Evolutionary conservation across 176 grass and related monocot species (phyloP), one percentile per base, ranked within the genome.

Genomic region (Triticum dicoccoides): DNA sequence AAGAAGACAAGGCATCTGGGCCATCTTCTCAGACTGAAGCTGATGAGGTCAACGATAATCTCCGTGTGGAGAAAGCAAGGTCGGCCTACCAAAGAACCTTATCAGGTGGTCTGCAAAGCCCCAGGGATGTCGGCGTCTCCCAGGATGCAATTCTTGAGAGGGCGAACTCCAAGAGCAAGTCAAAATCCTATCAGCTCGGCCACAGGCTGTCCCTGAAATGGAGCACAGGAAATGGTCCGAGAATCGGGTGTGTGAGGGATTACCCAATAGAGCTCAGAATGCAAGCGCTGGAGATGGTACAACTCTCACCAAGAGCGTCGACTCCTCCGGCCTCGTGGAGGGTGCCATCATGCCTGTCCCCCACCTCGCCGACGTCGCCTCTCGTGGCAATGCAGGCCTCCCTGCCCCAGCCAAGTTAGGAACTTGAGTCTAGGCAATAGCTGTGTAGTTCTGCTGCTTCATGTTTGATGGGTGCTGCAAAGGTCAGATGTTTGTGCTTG

Each of bases 211-310:
- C 97, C 30, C 61, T 88, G 68, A 96, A 96, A 73, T 99, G 97
- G 97, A 94, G 85, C 81, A 99, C 84, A 8, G 94, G 97, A 80
- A 81, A 56, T 37, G 97, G 97, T 82, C 97, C 97, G 4, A 95
- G 97, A 66, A 99, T 99, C 21, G 97, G 94, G 65, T 99, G 97
- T 25, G 90, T 96, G 24, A 90, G 73, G n/a, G 97, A 97, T 62
- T 97, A 93, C 25, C 97, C 94, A 24, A 42, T 90, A 74, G 82
- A 96, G 86, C 88, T 99, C 66, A 91, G 94, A 72, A 69, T 79
- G n/a, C 92, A 93, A 73, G 97, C 94, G 3, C 80, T 99, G 25
- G 90, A 99, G 89, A 96, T 96, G 71, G 89, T 95, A 5, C 61
- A 90, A 25, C 92, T 99, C 30, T 94, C 92, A 1, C 97, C 97